Percentiles rank a stretch among this genome's conserved stretches.
Conservation (phyloP, 2,329 filamentous ascomycete species). For the Colletotrichum sp. region DNA sequence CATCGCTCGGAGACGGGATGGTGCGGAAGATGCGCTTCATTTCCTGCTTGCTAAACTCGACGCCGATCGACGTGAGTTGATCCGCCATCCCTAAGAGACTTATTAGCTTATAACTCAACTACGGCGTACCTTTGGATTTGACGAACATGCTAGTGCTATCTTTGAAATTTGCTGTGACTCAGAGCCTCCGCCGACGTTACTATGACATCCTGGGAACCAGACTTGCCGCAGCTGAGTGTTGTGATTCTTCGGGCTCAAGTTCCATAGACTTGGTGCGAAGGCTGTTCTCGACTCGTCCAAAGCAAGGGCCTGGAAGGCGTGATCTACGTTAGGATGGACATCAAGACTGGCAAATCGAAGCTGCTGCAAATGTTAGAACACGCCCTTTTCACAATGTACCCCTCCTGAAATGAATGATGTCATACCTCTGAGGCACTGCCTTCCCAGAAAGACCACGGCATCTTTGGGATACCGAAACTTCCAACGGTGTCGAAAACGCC, state of each 20-base stretch:
- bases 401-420: fast-evolving
- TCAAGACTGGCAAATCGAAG: slow-evolving; percentile 22
- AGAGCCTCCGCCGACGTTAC: slow-evolving; percentile 66
- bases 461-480: slow-evolving; percentile 37
- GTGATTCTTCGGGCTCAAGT: slow-evolving; percentile 11
- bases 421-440: slow-evolving; percentile 8
- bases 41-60: slow-evolving; percentile 26
- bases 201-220: slow-evolving; percentile 66
- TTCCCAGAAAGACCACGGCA: slow-evolving; percentile 1
- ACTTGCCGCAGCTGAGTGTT: slow-evolving; percentile 25
- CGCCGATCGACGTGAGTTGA: slow-evolving; percentile 25
- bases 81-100: slow-evolving; percentile 25
- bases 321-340: slow-evolving; percentile 41
- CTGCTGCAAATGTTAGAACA: background rate
- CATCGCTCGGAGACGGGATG: background rate
- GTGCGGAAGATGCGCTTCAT: slow-evolving; percentile 25
- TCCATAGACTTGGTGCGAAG: slow-evolving; percentile 35
- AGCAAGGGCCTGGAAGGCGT: slow-evolving; percentile 61
- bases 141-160: slow-evolving; percentile 26
- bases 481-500: slow-evolving; percentile 61
- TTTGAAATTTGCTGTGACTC: slow-evolving; percentile 26
- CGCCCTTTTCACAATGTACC: background rate
- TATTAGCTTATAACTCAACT: background rate
- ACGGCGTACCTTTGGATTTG: background rate
- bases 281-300: slow-evolving; percentile 53